These are phyloP conservation scores for Solanum corneliomulleri DNA, from an alignment of 257 asterid species.

Conservation along the genomic window DNA sequence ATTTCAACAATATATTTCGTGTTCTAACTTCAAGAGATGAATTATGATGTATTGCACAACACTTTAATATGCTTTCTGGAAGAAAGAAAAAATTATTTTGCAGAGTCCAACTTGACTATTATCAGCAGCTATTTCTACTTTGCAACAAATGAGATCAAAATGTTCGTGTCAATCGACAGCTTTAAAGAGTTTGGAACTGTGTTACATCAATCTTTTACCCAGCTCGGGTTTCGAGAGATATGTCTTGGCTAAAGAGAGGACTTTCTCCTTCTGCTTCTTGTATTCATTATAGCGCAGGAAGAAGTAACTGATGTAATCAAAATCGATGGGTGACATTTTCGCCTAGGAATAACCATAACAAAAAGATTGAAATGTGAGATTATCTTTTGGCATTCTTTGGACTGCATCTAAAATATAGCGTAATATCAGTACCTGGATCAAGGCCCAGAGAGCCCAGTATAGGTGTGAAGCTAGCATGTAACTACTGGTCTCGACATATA, in stretches of 20 bases:
- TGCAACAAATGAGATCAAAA: not conserved
- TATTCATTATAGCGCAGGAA: slow-evolving; percentile 64
- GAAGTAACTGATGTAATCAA: slow-evolving; percentile 75
- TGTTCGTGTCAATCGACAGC: not conserved
- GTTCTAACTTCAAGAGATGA: not conserved
- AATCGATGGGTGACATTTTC: slow-evolving; percentile 84
- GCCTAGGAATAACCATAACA: slow-evolving; percentile 39
- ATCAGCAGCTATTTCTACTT: not conserved
- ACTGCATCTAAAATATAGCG: not conserved
- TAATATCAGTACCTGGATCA: slow-evolving; percentile 61
- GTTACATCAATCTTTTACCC: not conserved
- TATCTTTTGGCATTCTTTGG: not conserved
- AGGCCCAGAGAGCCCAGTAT: slow-evolving; percentile 94
- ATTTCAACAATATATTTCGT: not conserved
- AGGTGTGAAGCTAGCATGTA: slow-evolving; percentile 87
- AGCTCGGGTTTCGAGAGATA: not conserved
- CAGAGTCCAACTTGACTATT: not conserved
- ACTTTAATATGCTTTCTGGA: not conserved
- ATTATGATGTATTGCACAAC: not conserved
- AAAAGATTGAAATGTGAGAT: not conserved
- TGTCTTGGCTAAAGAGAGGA: slow-evolving; percentile 29
- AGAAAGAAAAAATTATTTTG: not conserved
- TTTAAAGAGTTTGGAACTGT: not conserved
- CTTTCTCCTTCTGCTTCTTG: slow-evolving; percentile 57
- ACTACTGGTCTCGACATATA: slow-evolving; percentile 56